Conservation (phyloP, 164 flowering plant species). For the Hamamelis virginiana region DNA sequence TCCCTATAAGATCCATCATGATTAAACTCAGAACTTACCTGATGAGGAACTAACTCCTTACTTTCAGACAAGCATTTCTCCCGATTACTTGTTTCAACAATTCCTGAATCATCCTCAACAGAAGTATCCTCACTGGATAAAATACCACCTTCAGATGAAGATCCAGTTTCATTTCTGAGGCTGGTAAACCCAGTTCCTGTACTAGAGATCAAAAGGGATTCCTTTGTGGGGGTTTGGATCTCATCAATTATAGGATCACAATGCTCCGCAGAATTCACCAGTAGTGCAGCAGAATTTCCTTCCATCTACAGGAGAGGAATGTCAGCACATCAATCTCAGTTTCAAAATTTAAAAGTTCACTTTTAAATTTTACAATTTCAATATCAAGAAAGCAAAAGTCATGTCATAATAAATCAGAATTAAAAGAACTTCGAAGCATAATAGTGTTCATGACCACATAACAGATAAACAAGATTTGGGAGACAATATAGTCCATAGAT, state of each 20-base stretch:
- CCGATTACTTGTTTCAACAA: constrained; percentile 22
- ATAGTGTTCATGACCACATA: not conserved
- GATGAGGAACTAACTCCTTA: constrained; percentile 33
- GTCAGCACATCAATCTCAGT: constrained; percentile 8
- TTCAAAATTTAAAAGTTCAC: not conserved
- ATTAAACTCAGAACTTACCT: constrained; percentile 25
- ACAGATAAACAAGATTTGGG: not conserved
- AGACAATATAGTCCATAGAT: not conserved
- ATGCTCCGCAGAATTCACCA: constrained; percentile 29
- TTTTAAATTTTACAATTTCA: not conserved
- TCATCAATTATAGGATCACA: constrained; percentile 15
- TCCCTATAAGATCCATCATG: constrained; percentile 22
- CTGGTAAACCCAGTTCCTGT: constrained; percentile 24
- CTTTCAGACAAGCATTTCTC: constrained; percentile 34
- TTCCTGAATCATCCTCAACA: constrained; percentile 21
- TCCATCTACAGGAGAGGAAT: constrained; percentile 41
- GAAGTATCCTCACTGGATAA: constrained; percentile 16
- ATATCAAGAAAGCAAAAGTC: too few relatives aligned
- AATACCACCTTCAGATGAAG: constrained; percentile 29
- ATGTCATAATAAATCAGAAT: not conserved
- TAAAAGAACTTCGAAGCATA: not conserved
- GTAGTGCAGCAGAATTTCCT: constrained; percentile 33
- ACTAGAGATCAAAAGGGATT: constrained; percentile 16
- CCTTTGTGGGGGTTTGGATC: constrained; percentile 22
- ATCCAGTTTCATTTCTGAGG: constrained; percentile 26